Evolutionary conservation across 345 rosid species (phyloP).

Genomic region (Triadica sebifera): DNA sequence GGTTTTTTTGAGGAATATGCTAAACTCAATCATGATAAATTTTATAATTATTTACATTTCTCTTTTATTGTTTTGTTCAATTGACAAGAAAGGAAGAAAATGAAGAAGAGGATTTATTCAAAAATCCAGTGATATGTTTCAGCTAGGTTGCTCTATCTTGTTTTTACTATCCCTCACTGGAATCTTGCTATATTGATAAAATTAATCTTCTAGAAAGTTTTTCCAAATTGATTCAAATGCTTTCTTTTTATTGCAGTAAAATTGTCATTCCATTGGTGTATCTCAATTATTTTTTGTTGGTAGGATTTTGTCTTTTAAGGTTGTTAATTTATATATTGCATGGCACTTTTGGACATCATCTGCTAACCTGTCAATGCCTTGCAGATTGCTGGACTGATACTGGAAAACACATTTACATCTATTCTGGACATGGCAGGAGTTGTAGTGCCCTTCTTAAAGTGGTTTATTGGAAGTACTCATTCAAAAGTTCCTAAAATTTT

Average conservation of each 20-base stretch:
- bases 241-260: background rate
- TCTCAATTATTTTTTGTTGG: background rate
- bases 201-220: background rate
- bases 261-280: background rate
- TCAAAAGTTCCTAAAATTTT: slow-evolving; percentile 78
- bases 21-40: background rate
- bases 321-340: background rate
- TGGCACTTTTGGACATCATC: background rate
- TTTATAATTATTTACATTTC: background rate
- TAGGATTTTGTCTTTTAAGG: background rate
- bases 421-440: slow-evolving; percentile 99
- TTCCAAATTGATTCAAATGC: background rate
- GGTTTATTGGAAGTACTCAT: slow-evolving; percentile 88
- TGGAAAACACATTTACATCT: slow-evolving; percentile 96
- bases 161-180: background rate
- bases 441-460: slow-evolving; percentile 82
- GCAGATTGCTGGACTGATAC: slow-evolving; percentile 77
- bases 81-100: background rate
- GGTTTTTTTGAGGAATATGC: background rate
- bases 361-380: slow-evolving; percentile 13
- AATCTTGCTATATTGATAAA: background rate
- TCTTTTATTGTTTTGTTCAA: background rate
- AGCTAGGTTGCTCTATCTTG: background rate
- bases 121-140: too few relatives aligned
- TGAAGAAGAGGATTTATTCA: background rate